These are phyloP conservation scores for Epithemia pelagica DNA, from an alignment of 108 stramenopile genomes.

Conservation along the genomic window DNA sequence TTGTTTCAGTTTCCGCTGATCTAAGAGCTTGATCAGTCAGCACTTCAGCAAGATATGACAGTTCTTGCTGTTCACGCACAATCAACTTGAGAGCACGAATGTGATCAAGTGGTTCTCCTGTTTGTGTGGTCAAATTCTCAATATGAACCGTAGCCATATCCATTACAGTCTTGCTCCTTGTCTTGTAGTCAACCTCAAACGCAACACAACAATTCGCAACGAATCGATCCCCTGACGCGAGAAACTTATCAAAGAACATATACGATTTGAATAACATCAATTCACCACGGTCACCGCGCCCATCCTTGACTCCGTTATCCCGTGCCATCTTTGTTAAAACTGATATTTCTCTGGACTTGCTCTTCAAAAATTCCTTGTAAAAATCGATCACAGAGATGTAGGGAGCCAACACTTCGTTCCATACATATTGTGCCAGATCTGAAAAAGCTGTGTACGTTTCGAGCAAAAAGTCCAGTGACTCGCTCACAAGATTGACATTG, in stretches of 20 bases:
- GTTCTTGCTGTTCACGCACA: not conserved
- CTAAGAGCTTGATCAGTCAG: not conserved
- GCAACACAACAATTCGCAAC: conserved; percentile 11
- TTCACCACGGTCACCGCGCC: not conserved
- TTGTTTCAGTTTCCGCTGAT: not conserved
- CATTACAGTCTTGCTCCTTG: not conserved
- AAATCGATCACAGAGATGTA: conserved; percentile 1
- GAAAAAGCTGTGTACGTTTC: not conserved
- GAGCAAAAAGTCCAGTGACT: not conserved
- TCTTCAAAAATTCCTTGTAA: not conserved
- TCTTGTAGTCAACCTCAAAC: not conserved
- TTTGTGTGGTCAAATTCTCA: not conserved
- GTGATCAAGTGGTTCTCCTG: not conserved
- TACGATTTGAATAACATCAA: conserved; percentile 7
- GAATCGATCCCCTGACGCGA: conserved; percentile 19
- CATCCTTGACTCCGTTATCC: conserved; percentile 10
- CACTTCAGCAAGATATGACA: not conserved
- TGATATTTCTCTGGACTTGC: not conserved
- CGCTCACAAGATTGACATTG: not conserved
- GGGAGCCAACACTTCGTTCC: conserved; percentile 5
- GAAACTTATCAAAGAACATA: conserved; percentile 15
- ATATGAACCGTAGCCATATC: not conserved
- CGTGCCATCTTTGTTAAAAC: not conserved
- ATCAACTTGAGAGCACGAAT: not conserved
- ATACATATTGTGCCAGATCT: not conserved